phyloP scores from a whole-genome alignment of 805 yeast genomes.

The Candida rishiriensis region DNA sequence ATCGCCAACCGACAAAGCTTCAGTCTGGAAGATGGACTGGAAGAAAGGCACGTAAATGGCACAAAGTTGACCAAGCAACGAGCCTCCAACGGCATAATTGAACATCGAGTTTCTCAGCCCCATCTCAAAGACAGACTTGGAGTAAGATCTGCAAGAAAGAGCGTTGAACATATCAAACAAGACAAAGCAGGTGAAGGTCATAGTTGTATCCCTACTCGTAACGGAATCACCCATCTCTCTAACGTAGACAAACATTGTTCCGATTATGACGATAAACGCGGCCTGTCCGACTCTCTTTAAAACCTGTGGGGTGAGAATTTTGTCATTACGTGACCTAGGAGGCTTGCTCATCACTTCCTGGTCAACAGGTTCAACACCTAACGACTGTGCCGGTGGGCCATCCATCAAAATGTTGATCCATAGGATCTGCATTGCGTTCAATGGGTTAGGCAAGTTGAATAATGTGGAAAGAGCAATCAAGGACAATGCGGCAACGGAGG shows the following conservation, averaged over 20 bases:
- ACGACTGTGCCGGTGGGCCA: slow-evolving; percentile 97
- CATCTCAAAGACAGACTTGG: slow-evolving; percentile 76
- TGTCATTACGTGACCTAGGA: slow-evolving; percentile 87
- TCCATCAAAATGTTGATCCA: slow-evolving; percentile 98
- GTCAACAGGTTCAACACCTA: slow-evolving; percentile 97
- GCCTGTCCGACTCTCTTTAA: slow-evolving; percentile 71
- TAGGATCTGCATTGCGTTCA: slow-evolving; percentile 96
- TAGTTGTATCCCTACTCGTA: slow-evolving; percentile 94
- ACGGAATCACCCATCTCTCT: slow-evolving; percentile 84
- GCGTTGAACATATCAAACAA: slow-evolving; percentile 97
- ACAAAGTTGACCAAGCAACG: slow-evolving; percentile 84
- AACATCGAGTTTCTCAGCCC: slow-evolving; percentile 88
- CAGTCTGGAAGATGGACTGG: slow-evolving; percentile 92
- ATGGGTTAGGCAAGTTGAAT: slow-evolving; percentile 85
- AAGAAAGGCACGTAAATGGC: slow-evolving; percentile 93
- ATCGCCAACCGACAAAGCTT: slow-evolving; percentile 73
- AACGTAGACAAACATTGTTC: slow-evolving; percentile 83
- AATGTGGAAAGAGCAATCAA: slow-evolving; percentile 84
- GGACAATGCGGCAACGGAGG: slow-evolving; percentile 91
- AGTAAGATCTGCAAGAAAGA: slow-evolving; percentile 81
- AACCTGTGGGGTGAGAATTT: slow-evolving; percentile 68
- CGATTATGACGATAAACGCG: slow-evolving; percentile 71
- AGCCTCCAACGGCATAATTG: slow-evolving; percentile 86
- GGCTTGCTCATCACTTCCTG: slow-evolving; percentile 93
- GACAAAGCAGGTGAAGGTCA: slow-evolving; percentile 98